Base-by-base conservation (phyloP, 2,329 filamentous ascomycete species). In the Pochonia chlamydosporia region DNA sequence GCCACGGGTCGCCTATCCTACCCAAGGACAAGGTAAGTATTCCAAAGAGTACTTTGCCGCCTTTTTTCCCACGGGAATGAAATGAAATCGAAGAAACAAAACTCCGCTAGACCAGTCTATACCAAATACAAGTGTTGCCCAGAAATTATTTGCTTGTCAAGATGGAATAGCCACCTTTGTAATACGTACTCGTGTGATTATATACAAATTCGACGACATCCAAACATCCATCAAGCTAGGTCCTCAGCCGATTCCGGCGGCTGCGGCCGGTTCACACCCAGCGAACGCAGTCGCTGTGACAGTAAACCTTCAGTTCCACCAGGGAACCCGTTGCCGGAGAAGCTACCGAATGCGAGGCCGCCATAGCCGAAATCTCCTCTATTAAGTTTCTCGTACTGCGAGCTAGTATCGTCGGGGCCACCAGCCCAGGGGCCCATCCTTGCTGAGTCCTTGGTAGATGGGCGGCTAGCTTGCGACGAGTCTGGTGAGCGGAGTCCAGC, bases 361-460 rank as follows among this genome's bases (percentile, higher is more conserved):
- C 83, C 78, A 58, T 87, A 83, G 30, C 82, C 76, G 18, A 72
- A 63, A 50, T 89, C 82, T 5, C 81, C 82, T 59, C 77, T 85
- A 56, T 61, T 81, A 18, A 89, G 76, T 60, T 90, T 90, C 58
- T 79, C 78, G 59, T 90, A 89, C 8, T 61, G 59, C 2, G 59
- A 46, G 14, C 31, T 25, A 14, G 9, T 23, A 11, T 23, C 35
- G 35, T 39, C 35, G 14, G 10, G 18, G 21, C 18, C 18, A 28
- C 21, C 24, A 25, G 6, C 36, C 23, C 26, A 37, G 8, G 52
- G 49, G 36, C 41, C 66, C 47, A 63, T 48, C 8, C 48, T 53
- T 36, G 55, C 56, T 41, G 64, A 63, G 47, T 67, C 67, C 40
- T 63, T 65, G 23, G 62, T 67, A 4, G 61, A 67, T 25, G 66